Evolutionary conservation across 768 basidiomycete species (phyloP), one percentile per base, ranked within the genome.

Genomic region (Ramaria rubella): DNA sequence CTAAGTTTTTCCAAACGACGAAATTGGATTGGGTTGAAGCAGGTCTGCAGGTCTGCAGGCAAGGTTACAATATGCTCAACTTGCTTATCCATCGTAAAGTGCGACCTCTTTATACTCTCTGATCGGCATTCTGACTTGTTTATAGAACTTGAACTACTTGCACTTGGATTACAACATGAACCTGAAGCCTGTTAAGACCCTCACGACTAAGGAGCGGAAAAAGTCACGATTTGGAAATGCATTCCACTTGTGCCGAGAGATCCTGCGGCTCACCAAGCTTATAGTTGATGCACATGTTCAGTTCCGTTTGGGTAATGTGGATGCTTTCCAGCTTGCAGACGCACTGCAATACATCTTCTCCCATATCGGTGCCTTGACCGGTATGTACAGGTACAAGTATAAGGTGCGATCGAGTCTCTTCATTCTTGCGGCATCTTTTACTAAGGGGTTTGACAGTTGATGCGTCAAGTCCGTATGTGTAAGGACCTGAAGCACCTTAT

Each of bases 331-430:
- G 70, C 84, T 99, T 49, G 96, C 96, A 17, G 96, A 99, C 62
- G 96, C 96, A 1, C 76, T 99, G 23, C 96, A 99, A 69, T 99
- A 98, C 70, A 95, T 93, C 65, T 98, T 98, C 65, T 88, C 82
- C 1, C 96, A 99, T 66, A 92, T 99, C 57, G 96, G 96, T 66
- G 95, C 96, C 26, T 75, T 99, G 62, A 99, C 96, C 4, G 96
- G 96, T 64, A 99, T 99, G 96, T 99, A 99, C 74, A 86, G 95
- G 27, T 98, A 97, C 78, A 97, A 98, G 77, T 99, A 99, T 78
- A 98, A 98, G 82, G 87, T 86, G 77, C 67, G 36, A 24, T 11
- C 21, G 21, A 14, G 14, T 14, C 2, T 21, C 4, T 24, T 24
- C 36, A 17, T 30, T 49, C 40, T 31, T 33, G 38, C 14, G 27